Evolutionary conservation across 2,329 filamentous ascomycete species (phyloP), one percentile per base, ranked within the genome.

Genomic region (Verruconis gallopava): DNA sequence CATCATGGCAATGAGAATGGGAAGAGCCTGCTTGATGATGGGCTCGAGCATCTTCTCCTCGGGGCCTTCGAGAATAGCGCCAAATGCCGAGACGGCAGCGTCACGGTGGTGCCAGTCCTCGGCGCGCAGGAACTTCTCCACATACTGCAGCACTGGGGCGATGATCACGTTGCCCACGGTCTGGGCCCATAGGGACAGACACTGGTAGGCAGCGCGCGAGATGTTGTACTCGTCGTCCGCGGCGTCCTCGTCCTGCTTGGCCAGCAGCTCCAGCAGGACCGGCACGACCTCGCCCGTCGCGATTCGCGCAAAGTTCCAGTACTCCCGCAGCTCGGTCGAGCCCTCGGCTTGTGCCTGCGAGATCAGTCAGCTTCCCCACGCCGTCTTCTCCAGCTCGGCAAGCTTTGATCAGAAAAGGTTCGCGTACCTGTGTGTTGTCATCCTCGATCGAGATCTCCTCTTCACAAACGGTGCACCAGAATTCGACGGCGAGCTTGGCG

Each of bases 381-480:
- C n/a, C n/a, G n/a, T n/a, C n/a, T n/a, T n/a, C n/a, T n/a, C n/a
- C n/a, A n/a, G n/a, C n/a, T n/a, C n/a, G n/a, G 44, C 18, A 38
- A 21, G 47, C 41, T 57, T 53, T 33, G 47, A 44, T 42, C 43
- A 19, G 9, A 38, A 5, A 9, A 15, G 22, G 22, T 12, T 40
- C 61, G 9, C 66, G 51, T 66, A 82, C 78, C 64, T 83, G 78
- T 50, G 78, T 73, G 61, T 98, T 98, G 63, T 98, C 91, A 57
- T 98, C 91, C 58, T 98, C 91, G 55, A 98, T 96, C 49, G 81
- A 81, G 53, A 95, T 89, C 64, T 98, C 91, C 66, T 98, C 91
- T 62, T 98, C 91, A 63, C 91, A 98, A 38, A 98, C 91, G n/a
- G 91, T 95, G 70, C 89, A 96, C 91, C 91, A 98, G 68, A 98